Percentiles rank a stretch among this genome's conserved stretches.
Conservation (phyloP, 2,329 filamentous ascomycete species). For the Berkeleyomyces basicola region DNA sequence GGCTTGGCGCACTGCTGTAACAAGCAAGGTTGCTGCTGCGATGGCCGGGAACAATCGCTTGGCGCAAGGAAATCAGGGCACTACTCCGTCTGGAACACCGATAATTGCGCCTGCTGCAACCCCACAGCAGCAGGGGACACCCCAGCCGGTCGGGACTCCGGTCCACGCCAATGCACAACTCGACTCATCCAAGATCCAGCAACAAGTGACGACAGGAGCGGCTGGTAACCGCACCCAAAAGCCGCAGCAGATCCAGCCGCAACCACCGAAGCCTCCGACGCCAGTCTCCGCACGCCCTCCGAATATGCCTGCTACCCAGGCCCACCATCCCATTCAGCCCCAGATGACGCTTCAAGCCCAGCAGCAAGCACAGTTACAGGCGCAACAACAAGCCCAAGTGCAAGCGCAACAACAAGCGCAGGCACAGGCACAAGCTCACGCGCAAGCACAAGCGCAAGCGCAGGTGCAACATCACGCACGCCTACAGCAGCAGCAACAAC, state of each 20-base stretch:
- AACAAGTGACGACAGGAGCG: conserved; percentile 3
- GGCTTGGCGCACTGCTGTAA: conserved; percentile 16
- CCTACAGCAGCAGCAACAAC: not conserved
- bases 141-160: not conserved
- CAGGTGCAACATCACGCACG: conserved; percentile 9
- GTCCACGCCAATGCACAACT: conserved; percentile 3
- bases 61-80: not conserved
- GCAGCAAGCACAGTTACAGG: conserved; percentile 2
- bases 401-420: conserved; percentile 14
- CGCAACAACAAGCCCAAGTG: not conserved
- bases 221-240: conserved; percentile 5
- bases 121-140: not conserved
- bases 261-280: conserved; percentile 9
- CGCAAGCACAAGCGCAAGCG: conserved; percentile 15
- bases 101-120: not conserved
- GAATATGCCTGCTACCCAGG: conserved; percentile 7
- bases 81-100: not conserved
- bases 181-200: conserved; percentile 13
- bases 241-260: conserved; percentile 10
- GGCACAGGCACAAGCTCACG: conserved; percentile 18
- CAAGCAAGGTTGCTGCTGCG: conserved; percentile 7
- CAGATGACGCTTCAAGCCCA: conserved; percentile 16
- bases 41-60: conserved; percentile 8
- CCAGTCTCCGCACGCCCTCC: not conserved
- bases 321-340: conserved; percentile 14